Conservation (phyloP, 2,329 filamentous ascomycete genomes). For the Thermothelomyces thermophilus region DNA sequence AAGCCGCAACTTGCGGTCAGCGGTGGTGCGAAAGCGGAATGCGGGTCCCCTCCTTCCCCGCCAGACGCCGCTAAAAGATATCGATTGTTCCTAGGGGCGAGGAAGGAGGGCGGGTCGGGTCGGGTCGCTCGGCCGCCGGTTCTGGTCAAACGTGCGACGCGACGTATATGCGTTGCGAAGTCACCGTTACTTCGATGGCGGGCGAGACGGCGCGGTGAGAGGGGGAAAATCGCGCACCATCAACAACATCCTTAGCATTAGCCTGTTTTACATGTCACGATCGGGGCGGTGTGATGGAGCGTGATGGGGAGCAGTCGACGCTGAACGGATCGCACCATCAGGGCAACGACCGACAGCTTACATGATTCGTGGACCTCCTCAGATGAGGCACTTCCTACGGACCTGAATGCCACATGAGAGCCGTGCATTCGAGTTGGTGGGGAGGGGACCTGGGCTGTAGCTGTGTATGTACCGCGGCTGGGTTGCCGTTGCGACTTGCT, state of each 20-base stretch:
- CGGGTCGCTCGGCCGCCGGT: conserved; percentile 9
- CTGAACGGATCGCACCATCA: not conserved
- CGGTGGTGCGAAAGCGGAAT: conserved; percentile 8
- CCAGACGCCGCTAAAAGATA: conserved; percentile 1
- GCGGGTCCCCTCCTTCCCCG: conserved; percentile 4
- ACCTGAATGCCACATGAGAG: no score
- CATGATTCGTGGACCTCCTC: not conserved
- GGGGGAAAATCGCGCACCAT: conserved; percentile 23
- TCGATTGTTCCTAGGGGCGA: conserved; percentile 2
- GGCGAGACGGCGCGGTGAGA: conserved; percentile 4
- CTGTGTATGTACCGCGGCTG: not conserved
- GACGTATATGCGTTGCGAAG: not conserved
- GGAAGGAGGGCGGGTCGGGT: not conserved
- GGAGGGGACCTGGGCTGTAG: no score
- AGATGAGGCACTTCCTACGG: no score
- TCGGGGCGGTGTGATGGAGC: not conserved
- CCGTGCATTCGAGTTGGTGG: not conserved
- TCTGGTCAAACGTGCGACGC: not conserved
- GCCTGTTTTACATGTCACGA: conserved; percentile 13
- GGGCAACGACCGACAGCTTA: not conserved
- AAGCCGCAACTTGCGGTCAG: conserved; percentile 25
- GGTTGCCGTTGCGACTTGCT: not conserved
- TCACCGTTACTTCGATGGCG: conserved; percentile 6
- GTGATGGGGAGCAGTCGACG: not conserved
- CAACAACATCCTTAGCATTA: conserved; percentile 7